These are phyloP conservation scores for Cyberlindnera sargentensis DNA, from an alignment of 805 yeast species.

Conservation along the genomic window DNA sequence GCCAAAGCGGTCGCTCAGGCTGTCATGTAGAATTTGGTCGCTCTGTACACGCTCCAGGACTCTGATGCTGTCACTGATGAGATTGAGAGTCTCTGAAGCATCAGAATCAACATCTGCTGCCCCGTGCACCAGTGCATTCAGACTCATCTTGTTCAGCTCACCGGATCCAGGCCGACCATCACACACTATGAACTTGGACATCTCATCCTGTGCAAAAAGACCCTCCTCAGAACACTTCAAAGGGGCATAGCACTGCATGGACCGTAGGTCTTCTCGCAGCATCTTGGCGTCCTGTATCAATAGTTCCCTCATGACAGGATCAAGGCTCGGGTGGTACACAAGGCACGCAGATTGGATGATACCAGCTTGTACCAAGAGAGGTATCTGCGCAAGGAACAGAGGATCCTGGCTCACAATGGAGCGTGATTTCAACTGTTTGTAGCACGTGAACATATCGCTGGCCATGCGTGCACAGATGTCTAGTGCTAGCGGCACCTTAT, in stretches of 20 bases:
- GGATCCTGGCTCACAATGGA: slow-evolving; percentile 13
- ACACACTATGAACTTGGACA: background rate
- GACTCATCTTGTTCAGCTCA: background rate
- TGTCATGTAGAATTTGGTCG: no score
- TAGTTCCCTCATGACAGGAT: background rate
- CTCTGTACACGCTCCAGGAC: no score
- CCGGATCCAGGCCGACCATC: background rate
- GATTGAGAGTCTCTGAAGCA: no score
- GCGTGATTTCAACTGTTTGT: slow-evolving; percentile 5
- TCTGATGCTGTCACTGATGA: no score
- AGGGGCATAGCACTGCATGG: background rate
- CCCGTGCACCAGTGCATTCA: background rate
- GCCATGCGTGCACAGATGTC: slow-evolving; percentile 2
- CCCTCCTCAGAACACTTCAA: background rate
- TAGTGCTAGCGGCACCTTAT: slow-evolving; percentile 6
- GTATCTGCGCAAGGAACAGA: slow-evolving; percentile 7
- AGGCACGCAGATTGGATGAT: slow-evolving; percentile 3
- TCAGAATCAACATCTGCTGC: no score
- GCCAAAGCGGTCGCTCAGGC: no score
- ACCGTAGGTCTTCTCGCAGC: background rate
- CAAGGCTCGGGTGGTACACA: background rate
- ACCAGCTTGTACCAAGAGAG: slow-evolving; percentile 4
- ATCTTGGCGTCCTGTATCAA: background rate
- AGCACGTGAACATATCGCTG: slow-evolving; percentile 1
- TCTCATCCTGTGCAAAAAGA: background rate